Base-by-base conservation (phyloP, 148 eudicot species). In the Bassia scoparia region DNA sequence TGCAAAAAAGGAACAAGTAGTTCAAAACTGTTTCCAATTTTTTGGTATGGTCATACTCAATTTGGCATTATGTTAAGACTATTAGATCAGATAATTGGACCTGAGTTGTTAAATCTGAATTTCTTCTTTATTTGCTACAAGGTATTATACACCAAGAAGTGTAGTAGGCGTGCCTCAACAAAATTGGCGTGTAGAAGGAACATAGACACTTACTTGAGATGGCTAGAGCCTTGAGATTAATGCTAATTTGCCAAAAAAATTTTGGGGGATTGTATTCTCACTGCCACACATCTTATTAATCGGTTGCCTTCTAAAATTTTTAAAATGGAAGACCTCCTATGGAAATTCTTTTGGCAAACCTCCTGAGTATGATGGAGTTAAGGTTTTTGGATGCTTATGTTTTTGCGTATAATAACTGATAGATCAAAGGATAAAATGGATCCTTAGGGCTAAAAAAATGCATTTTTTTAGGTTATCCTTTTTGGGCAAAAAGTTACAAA, bases 141-240 rank as follows among this genome's bases (percentile, higher is more conserved):
- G 48, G 73, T 2, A 53, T 69, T 6, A 0, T 35, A 5, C 61
- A 69, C 21, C 61, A 69, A n/a, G 53, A 60, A 38, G 38, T 18
- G 26, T 44, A 30, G 54, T 18, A 5, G 23, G 52, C 4, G 3
- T 11, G 1, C 68, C 67, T 16, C 61, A 69, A 16, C 41, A 50
- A 33, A 69, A 69, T 69, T 61, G 61, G 15, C 14, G 58, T 9
- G 73, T 69, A 0, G 30, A 69, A 9, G 18, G 60, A 11, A 67
- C 54, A 67, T 14, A 7, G 23, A 43, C 70, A 67, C 15, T 20
- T 67, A 3, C 2, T 50, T 0, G 61, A 69, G 13, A 50, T 56
- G 0, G 46, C 73, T 7, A 33, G 61, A 4, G 61, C 73, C 3
- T 69, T 0, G 53, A 24, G 18, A 17, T 69, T 2, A 61, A 69